A percentile compares a stretch with the other conserved stretches of the same genome.
Evolutionary conservation across 2,329 filamentous ascomycete genomes (phyloP).

Genomic region (Pseudogymnoascus pannorum): DNA sequence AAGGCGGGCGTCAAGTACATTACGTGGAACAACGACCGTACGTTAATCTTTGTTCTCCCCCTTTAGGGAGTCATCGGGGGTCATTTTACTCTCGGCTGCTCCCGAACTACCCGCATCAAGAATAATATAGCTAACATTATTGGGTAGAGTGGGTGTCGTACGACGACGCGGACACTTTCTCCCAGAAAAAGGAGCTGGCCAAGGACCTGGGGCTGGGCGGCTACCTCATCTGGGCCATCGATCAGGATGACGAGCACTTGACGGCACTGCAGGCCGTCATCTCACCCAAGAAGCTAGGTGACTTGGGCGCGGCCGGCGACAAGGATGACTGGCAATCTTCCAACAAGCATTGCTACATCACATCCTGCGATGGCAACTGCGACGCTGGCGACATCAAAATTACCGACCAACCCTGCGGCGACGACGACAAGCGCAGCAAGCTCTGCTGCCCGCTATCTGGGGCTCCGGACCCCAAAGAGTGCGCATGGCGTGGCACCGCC

Average conservation of each 20-base stretch:
- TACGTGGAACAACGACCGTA: neutral
- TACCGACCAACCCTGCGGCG: slow-evolving; percentile 25
- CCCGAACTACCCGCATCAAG: slow-evolving; percentile 12
- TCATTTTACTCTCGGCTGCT: neutral
- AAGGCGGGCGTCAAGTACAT: neutral
- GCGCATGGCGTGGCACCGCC: slow-evolving; percentile 28
- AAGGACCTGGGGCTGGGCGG: slow-evolving; percentile 28
- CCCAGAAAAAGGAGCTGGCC: slow-evolving; percentile 29
- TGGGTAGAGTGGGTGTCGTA: slow-evolving; percentile 20
- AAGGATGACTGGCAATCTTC: slow-evolving; percentile 16
- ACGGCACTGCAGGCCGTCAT: neutral
- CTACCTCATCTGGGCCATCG: slow-evolving; percentile 30
- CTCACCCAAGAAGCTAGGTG: slow-evolving; percentile 9
- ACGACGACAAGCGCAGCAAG: slow-evolving; percentile 20
- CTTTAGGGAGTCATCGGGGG: neutral
- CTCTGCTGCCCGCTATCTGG: slow-evolving; percentile 29
- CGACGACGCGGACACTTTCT: slow-evolving; percentile 33
- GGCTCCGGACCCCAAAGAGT: slow-evolving; percentile 27
- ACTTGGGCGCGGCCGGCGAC: slow-evolving; percentile 11
- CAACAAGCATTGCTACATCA: slow-evolving; percentile 25
- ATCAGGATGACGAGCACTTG: slow-evolving; percentile 21
- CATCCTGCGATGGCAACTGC: slow-evolving; percentile 26
- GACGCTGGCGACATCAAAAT: slow-evolving; percentile 26
- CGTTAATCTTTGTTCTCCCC: neutral
- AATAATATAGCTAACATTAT: slow-evolving; percentile 21